Percentiles rank a stretch among this genome's conserved stretches.
These are phyloP conservation scores for Saccharomycopsis microspora DNA, from an alignment of 805 yeast species.

Conservation along the genomic window DNA sequence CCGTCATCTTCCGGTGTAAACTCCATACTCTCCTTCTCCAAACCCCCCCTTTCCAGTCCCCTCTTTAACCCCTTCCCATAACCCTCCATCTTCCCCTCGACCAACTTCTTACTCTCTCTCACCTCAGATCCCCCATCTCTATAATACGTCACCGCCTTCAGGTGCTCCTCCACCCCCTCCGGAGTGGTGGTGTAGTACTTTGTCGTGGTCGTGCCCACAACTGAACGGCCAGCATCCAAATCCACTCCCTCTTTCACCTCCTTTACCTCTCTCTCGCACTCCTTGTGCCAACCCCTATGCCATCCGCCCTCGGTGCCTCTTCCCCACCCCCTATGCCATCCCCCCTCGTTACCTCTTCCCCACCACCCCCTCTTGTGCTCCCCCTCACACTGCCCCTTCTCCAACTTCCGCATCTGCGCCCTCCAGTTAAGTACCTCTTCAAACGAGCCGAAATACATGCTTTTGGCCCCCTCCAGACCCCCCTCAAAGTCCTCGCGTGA, in stretches of 20 bases:
- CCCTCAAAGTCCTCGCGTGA: slow-evolving; percentile 45
- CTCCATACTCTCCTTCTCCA: too few species aligned
- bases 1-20: too few species aligned
- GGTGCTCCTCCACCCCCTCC: slow-evolving; percentile 28
- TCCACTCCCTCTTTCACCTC: too few species aligned
- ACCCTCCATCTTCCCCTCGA: not conserved
- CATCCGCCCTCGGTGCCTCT: too few species aligned
- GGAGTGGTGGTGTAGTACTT: slow-evolving; percentile 20
- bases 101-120: slow-evolving; percentile 17
- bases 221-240: slow-evolving; percentile 16
- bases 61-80: too few species aligned
- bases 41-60: too few species aligned
- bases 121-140: slow-evolving; percentile 31
- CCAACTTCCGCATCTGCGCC: slow-evolving; percentile 36
- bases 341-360: too few species aligned
- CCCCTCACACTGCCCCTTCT: slow-evolving; percentile 22
- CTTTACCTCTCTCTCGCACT: too few species aligned
- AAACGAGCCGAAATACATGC: slow-evolving; percentile 53
- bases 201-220: slow-evolving; percentile 30
- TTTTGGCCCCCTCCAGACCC: slow-evolving; percentile 33
- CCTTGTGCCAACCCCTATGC: too few species aligned
- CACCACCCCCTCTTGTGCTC: too few species aligned
- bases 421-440: slow-evolving; percentile 61
- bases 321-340: too few species aligned
- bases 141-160: slow-evolving; percentile 26